Percentiles rank a stretch among this genome's conserved stretches.
These are phyloP conservation scores for Colletotrichum truncatum DNA, from an alignment of 2,329 filamentous ascomycete species.

Conservation along the genomic window DNA sequence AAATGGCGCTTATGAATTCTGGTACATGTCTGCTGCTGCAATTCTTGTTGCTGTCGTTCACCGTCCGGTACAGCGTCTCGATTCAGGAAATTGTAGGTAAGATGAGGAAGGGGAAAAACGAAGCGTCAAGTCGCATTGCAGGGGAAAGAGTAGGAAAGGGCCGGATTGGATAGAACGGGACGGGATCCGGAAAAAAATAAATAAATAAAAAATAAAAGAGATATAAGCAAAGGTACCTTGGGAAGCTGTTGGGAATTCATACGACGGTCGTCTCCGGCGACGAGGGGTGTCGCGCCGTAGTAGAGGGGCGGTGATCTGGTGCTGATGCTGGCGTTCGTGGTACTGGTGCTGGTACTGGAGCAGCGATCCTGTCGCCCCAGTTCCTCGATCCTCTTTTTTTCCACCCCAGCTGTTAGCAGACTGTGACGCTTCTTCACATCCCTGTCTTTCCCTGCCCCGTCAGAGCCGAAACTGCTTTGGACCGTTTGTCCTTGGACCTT, in stretches of 20 bases:
- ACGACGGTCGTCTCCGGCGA: constrained; percentile 47
- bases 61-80: constrained; percentile 7
- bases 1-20: constrained; percentile 5
- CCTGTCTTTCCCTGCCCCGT: neutral
- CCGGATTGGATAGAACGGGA: neutral
- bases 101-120: constrained; percentile 28
- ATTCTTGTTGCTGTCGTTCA: neutral
- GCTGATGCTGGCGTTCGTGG: constrained; percentile 36
- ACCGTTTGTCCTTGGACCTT: neutral
- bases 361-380: constrained; percentile 26
- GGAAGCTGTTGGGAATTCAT: constrained; percentile 55
- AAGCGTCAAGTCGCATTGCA: constrained; percentile 24
- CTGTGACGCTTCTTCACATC: neutral
- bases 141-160: constrained; percentile 15
- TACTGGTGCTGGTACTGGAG: constrained; percentile 23
- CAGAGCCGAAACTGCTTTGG: neutral
- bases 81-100: constrained; percentile 27
- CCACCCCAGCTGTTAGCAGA: constrained; percentile 18
- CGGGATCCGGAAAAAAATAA: neutral
- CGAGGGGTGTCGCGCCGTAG: constrained; percentile 44
- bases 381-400: constrained; percentile 29
- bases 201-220: neutral
- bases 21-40: constrained; percentile 2
- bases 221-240: constrained; percentile 45
- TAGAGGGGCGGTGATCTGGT: constrained; percentile 38